phyloP scores from a whole-genome alignment of 2,329 filamentous ascomycete genomes.

The Ambrosiella xylebori region DNA sequence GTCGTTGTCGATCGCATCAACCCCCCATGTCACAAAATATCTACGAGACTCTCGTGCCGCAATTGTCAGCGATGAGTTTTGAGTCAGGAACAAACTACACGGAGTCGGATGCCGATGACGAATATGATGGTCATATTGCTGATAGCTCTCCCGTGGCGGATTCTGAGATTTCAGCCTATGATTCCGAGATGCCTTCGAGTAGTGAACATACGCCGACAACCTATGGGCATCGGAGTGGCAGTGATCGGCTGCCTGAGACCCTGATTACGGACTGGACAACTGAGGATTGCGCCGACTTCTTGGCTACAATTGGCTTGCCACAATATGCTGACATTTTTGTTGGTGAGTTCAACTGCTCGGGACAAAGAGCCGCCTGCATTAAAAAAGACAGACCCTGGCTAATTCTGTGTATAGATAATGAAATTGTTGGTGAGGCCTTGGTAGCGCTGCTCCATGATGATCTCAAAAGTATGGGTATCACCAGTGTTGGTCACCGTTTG shows the following conservation, averaged over 20 bases:
- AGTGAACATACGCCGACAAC: constrained; percentile 66
- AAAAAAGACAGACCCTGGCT: not conserved
- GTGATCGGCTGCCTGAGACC: constrained; percentile 52
- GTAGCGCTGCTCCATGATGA: constrained; percentile 82
- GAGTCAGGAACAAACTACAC: constrained; percentile 53
- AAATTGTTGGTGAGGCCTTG: constrained; percentile 81
- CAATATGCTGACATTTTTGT: constrained; percentile 74
- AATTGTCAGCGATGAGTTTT: constrained; percentile 35
- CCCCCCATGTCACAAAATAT: not conserved
- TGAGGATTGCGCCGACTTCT: constrained; percentile 81
- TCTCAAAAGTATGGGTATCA: constrained; percentile 84
- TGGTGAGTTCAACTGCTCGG: constrained; percentile 37
- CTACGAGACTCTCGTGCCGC: not conserved
- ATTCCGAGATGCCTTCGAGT: constrained; percentile 51
- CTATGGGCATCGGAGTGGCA: constrained; percentile 48
- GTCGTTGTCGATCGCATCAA: not conserved
- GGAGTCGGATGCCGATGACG: constrained; percentile 67
- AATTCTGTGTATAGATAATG: constrained; percentile 50
- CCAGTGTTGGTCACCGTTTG: constrained; percentile 81
- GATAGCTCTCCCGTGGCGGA: constrained; percentile 52
- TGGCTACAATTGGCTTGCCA: constrained; percentile 58
- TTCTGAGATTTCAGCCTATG: constrained; percentile 52
- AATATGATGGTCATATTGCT: constrained; percentile 58
- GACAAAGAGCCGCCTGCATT: too few species aligned
- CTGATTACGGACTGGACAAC: constrained; percentile 66